Base-by-base conservation (phyloP, 371 early-diverging fungal genomes). In the Antonospora locustae region DNA sequence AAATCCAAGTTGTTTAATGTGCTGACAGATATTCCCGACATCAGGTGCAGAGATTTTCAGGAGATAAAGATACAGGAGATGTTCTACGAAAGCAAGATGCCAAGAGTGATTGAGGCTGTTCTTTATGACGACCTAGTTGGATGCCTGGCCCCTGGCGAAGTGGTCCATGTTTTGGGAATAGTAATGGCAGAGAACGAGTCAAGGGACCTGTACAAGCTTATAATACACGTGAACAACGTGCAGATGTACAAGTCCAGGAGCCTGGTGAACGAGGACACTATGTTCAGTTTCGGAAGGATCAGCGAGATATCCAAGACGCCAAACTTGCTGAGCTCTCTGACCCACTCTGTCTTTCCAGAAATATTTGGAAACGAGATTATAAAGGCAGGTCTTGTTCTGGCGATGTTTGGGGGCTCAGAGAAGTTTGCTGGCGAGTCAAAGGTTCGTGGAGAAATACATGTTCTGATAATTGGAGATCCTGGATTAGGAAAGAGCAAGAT, bases 291-390 rank as follows among this genome's bases (percentile, higher is more conserved):
- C 32, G 22, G 9, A 34, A 57, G 41, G 47, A 66, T 39, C 9
- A 44, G 45, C 3, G 16, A 73, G 28, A 73, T 82, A 17, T 64
- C 76, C 52, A 60, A 72, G 28, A 56, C 69, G 44, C 43, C 58
- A 46, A 59, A 70, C 67, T 43, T 80, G 19, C 55, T 78, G 23
- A 51, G 44, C 23, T 38, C 69, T 9, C 50, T 83, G 27, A 78
- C 80, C 17, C 59, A 78, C 44, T 79, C 80, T 0, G 67, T 83
- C 22, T 80, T 80, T 62, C 77, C 79, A 7, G 68, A 77, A 1
- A 80, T 83, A 16, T 80, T 76, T 65, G 84, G 84, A 4, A 77
- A 83, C 47, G 81, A 79, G 58, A 55, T 78, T 50, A 78, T 82
- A 22, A 82, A 81, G 69, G 76, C 78, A 0, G 82, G 82, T 0